Conservation (phyloP, 2,329 filamentous ascomycete species). For the Scolecobasidium constrictum region DNA sequence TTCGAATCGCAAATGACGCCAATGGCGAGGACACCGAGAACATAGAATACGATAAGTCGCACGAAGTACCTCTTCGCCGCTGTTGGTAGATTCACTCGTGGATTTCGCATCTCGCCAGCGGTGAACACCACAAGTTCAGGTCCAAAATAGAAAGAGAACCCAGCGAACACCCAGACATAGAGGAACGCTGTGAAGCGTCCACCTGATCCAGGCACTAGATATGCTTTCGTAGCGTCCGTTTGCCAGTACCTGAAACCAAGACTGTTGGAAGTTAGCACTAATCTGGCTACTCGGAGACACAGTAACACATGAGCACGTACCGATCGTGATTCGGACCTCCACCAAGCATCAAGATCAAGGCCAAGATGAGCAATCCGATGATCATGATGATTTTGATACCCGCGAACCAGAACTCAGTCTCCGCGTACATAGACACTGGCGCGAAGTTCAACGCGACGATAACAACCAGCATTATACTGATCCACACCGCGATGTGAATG, state of each 20-base stretch:
- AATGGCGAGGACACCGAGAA: slow-evolving; percentile 47
- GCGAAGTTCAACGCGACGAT: slow-evolving; percentile 26
- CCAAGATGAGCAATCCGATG: slow-evolving; percentile 53
- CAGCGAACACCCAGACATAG: neutral
- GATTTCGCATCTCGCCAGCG: slow-evolving; percentile 47
- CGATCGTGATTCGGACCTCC: slow-evolving; percentile 43
- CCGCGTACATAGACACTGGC: slow-evolving; percentile 27
- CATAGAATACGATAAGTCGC: slow-evolving; percentile 36
- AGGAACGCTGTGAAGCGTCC: slow-evolving; percentile 34
- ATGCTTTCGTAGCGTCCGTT: slow-evolving; percentile 54
- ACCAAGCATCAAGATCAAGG: slow-evolving; percentile 47
- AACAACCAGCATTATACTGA: slow-evolving; percentile 25
- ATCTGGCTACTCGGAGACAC: too few relatives aligned
- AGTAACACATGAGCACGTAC: too few relatives aligned
- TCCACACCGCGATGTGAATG: slow-evolving; percentile 24
- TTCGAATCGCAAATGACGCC: slow-evolving; percentile 48
- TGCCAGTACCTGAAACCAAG: slow-evolving; percentile 53
- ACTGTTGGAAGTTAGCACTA: too few relatives aligned
- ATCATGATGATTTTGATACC: slow-evolving; percentile 48
- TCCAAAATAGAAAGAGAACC: slow-evolving; percentile 30
- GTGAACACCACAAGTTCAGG: slow-evolving; percentile 51
- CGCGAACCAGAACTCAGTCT: slow-evolving; percentile 47
- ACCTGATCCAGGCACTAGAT: slow-evolving; percentile 45
- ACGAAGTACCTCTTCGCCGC: slow-evolving; percentile 37
- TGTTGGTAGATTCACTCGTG: slow-evolving; percentile 35